A percentile compares a stretch with the other conserved stretches of the same genome.
phyloP scores from a whole-genome alignment of 1,139 yeast genomes.

The Candida gigantensis region DNA sequence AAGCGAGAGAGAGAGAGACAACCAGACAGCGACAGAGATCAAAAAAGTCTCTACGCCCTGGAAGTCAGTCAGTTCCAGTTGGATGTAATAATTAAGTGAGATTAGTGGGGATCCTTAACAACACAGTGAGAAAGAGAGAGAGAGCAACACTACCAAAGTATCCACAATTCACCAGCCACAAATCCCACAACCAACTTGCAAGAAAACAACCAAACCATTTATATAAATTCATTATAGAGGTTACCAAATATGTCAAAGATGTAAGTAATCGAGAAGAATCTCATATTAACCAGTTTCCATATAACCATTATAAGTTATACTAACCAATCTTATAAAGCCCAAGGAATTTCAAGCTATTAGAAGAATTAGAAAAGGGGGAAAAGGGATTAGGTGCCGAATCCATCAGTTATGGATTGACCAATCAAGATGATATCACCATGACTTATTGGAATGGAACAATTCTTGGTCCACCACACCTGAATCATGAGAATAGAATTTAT shows the following conservation, averaged over 20 bases:
- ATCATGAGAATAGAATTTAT: conserved; percentile 92
- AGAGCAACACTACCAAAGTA: no score
- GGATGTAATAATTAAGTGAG: no score
- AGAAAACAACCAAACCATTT: no score
- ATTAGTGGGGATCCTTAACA: no score
- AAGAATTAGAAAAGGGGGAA: conserved; percentile 97
- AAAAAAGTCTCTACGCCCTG: no score
- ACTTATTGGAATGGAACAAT: conserved; percentile 96
- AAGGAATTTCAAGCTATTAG: conserved; percentile 88
- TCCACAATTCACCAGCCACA: no score
- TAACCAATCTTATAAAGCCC: conserved; percentile 55
- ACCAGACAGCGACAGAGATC: neutral
- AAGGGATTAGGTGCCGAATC: conserved; percentile 97
- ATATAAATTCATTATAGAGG: neutral
- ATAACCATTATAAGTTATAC: neutral
- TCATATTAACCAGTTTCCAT: no score
- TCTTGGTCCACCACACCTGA: conserved; percentile 94
- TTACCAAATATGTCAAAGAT: conserved; percentile 37
- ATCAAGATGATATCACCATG: conserved; percentile 88
- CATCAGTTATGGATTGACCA: conserved; percentile 88
- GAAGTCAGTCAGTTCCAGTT: no score
- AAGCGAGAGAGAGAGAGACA: no score
- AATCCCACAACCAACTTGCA: no score
- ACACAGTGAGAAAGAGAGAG: no score
- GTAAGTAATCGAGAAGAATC: no score